Evolutionary conservation across 306 rosid species (phyloP).

Genomic region (Castanea crenata): DNA sequence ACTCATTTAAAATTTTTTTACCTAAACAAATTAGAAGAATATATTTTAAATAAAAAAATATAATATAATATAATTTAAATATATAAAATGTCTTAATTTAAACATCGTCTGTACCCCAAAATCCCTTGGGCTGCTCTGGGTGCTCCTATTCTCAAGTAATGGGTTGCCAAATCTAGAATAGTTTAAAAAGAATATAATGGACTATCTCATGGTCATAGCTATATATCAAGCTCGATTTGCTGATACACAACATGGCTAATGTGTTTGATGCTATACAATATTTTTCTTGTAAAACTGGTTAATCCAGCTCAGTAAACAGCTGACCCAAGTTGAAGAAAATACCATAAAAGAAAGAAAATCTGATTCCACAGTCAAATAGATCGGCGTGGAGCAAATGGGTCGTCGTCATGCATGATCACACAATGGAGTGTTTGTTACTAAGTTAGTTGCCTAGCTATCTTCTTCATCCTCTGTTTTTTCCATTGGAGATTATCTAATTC

Average conservation of each 20-base stretch:
- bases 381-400: slow-evolving; percentile 24
- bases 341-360: slow-evolving; percentile 1
- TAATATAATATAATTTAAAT: too few relatives aligned
- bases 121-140: too few relatives aligned
- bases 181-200: neutral
- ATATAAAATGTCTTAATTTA: too few relatives aligned
- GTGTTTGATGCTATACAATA: neutral
- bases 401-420: neutral
- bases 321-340: neutral
- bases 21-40: too few relatives aligned
- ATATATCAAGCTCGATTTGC: neutral
- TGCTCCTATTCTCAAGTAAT: too few relatives aligned
- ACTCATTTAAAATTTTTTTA: too few relatives aligned
- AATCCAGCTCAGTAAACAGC: neutral
- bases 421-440: too few relatives aligned
- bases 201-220: neutral
- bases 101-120: too few relatives aligned
- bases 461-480: neutral
- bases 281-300: neutral
- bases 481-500: neutral
- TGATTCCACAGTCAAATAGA: neutral
- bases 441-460: slow-evolving; percentile 8
- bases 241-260: neutral
- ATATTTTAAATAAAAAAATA: too few relatives aligned
- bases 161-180: too few relatives aligned